Evolutionary conservation across 306 rosid species (phyloP), one percentile per base, ranked within the genome.

Genomic region (Vicia faba): DNA sequence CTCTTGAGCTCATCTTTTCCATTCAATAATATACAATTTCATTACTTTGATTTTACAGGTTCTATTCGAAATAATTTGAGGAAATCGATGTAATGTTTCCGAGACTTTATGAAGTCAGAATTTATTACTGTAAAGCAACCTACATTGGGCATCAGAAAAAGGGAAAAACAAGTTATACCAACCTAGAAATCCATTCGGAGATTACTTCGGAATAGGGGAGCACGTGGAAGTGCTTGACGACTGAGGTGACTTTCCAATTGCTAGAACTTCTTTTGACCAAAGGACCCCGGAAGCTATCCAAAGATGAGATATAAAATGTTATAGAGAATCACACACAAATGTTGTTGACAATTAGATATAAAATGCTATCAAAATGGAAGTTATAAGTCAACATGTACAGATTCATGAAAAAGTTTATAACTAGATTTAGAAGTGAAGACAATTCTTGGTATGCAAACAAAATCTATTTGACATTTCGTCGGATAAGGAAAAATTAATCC

Each of bases 131-230:
- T n/a, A 64, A 70, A 31, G 50, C 62, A 64, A 64, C 36, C 35
- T 15, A 23, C 64, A 57, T 13, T 43, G 54, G 38, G 63, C 20
- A n/a, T 18, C 39, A 35, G 19, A 41, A 43, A 45, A 66, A 51
- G 45, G 50, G 54, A 64, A 71, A 61, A 51, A 26, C 11, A 39
- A 61, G 46, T 26, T 48, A 46, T 2, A 63, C 66, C 68, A 64
- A 91, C 97, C 93, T 83, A 9, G 61, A 77, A 71, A 86, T 61
- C 91, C 91, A 86, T 13, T 64, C 82, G 12, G 75, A 74, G 74
- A 85, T 74, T 74, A 78, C 75, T 78, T 73, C 68, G 69, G 85
- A 82, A 83, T 88, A 86, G 61, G 97, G 97, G 83, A 88, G 97
- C 70, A 91, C 46, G 43, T 83, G 89, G 81, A 83, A 83, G 78